These are phyloP conservation scores for Penicillium odoratum DNA, from an alignment of 495 filamentous ascomycete species.

Conservation along the genomic window DNA sequence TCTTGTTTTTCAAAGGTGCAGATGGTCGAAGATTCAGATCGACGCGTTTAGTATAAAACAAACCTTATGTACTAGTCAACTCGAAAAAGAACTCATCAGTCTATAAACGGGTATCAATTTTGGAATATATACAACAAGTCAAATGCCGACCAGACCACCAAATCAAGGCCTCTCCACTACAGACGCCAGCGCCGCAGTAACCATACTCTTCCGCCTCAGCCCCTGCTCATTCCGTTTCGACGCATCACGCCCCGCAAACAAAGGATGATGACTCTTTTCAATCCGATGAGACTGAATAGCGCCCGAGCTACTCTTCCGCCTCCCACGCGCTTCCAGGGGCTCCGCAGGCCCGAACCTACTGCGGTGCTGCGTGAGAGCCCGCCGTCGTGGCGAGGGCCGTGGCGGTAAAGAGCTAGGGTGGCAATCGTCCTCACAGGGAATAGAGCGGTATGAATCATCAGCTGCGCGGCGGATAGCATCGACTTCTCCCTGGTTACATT, in stretches of 20 bases:
- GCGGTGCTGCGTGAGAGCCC: slow-evolving; percentile 28
- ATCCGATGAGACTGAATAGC: slow-evolving; percentile 33
- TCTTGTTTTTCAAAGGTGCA: too few species aligned
- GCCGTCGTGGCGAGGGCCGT: slow-evolving; percentile 32
- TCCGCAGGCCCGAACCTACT: slow-evolving; percentile 31
- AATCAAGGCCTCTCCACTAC: slow-evolving; percentile 30
- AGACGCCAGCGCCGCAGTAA: slow-evolving; percentile 46
- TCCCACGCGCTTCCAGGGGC: slow-evolving; percentile 12
- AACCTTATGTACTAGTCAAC: neutral
- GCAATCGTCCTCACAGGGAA: slow-evolving; percentile 36
- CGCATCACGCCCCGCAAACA: slow-evolving; percentile 27
- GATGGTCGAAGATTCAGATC: too few species aligned
- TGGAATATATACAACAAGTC: slow-evolving; percentile 22
- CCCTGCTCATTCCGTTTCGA: slow-evolving; percentile 44
- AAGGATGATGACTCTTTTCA: slow-evolving; percentile 38
- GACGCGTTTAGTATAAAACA: neutral
- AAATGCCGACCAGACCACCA: neutral
- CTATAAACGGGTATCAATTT: slow-evolving; percentile 23
- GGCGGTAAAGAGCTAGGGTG: slow-evolving; percentile 47
- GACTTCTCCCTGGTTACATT: slow-evolving; percentile 38
- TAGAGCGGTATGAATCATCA: slow-evolving; percentile 19
- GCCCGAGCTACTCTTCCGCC: slow-evolving; percentile 36
- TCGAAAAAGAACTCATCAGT: neutral
- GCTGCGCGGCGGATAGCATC: slow-evolving; percentile 39
- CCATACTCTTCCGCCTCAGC: slow-evolving; percentile 45